Conservation (phyloP, 2,329 filamentous ascomycete genomes). For the Arthrobotrys conoides region DNA sequence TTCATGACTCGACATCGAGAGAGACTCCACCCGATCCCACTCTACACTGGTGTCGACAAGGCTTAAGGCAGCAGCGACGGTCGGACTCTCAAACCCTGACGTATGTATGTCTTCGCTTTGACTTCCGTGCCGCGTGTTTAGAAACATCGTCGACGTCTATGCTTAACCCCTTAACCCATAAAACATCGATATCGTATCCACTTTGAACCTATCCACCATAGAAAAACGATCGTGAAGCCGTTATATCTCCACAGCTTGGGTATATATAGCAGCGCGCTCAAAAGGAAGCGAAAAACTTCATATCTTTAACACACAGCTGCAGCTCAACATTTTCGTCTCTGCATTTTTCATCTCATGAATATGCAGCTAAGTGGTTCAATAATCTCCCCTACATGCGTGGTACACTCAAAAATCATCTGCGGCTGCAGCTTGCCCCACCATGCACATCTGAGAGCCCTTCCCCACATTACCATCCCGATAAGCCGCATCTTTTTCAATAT, state of each 20-base stretch:
- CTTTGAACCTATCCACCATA: slow-evolving; percentile 10
- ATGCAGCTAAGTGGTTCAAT: slow-evolving; percentile 33
- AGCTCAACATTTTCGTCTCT: neutral
- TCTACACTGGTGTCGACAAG: slow-evolving; percentile 16
- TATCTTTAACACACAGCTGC: slow-evolving; percentile 7
- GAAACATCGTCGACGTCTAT: slow-evolving; percentile 33
- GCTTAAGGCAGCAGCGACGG: slow-evolving; percentile 49
- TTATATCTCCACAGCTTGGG: neutral
- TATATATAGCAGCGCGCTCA: slow-evolving; percentile 12
- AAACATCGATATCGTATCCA: slow-evolving; percentile 24
- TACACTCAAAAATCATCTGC: slow-evolving; percentile 1
- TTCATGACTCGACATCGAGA: slow-evolving; percentile 35
- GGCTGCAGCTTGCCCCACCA: slow-evolving; percentile 34
- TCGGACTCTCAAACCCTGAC: slow-evolving; percentile 29
- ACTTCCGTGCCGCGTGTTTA: slow-evolving; percentile 42
- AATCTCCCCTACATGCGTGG: slow-evolving; percentile 22
- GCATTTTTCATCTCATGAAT: slow-evolving; percentile 37
- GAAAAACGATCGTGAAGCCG: neutral
- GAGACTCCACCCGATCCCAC: slow-evolving; percentile 19
- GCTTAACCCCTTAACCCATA: slow-evolving; percentile 29
- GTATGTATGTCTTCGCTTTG: slow-evolving; percentile 42
- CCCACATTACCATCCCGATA: slow-evolving; percentile 36
- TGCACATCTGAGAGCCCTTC: slow-evolving; percentile 23
- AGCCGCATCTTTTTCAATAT: slow-evolving; percentile 46
- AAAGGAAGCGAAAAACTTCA: slow-evolving; percentile 1